phyloP scores from a whole-genome alignment of 257 asterid species.

The Hygrophila difformis region DNA sequence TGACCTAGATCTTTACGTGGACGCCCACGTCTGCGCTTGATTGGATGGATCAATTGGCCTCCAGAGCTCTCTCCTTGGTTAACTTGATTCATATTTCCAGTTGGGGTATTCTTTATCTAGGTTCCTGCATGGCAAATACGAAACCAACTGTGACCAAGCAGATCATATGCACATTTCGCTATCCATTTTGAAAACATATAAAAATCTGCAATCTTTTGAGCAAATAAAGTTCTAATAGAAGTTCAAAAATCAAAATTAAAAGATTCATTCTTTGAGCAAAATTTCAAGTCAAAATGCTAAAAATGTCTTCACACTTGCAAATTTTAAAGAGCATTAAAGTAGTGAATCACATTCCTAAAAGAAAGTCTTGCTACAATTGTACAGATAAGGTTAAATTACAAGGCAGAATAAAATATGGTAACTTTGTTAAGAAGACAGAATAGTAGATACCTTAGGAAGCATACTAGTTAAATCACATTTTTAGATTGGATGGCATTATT shows the following conservation, averaged over 20 bases:
- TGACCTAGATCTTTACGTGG: constrained; percentile 40
- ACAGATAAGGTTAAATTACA: too few relatives aligned
- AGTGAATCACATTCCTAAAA: too few relatives aligned
- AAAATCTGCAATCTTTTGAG: neutral
- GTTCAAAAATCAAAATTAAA: neutral
- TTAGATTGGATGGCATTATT: too few relatives aligned
- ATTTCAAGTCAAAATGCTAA: neutral
- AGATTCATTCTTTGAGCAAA: neutral
- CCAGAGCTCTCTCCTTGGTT: constrained; percentile 36
- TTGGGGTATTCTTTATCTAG: too few relatives aligned
- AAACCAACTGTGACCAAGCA: neutral
- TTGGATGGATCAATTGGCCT: constrained; percentile 23
- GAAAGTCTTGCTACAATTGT: too few relatives aligned
- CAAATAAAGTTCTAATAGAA: neutral
- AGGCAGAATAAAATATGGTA: too few relatives aligned
- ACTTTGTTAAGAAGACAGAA: too few relatives aligned
- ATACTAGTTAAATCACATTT: too few relatives aligned
- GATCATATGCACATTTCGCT: too few relatives aligned
- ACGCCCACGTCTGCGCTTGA: constrained; percentile 43
- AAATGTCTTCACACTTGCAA: neutral
- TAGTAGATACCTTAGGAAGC: too few relatives aligned
- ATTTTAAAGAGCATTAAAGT: too few relatives aligned
- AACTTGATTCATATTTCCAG: constrained; percentile 33
- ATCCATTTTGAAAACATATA: too few relatives aligned
- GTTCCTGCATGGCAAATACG: constrained; percentile 17